Conservation (phyloP, 2,329 filamentous ascomycete genomes). For the Onygenales sp. region DNA sequence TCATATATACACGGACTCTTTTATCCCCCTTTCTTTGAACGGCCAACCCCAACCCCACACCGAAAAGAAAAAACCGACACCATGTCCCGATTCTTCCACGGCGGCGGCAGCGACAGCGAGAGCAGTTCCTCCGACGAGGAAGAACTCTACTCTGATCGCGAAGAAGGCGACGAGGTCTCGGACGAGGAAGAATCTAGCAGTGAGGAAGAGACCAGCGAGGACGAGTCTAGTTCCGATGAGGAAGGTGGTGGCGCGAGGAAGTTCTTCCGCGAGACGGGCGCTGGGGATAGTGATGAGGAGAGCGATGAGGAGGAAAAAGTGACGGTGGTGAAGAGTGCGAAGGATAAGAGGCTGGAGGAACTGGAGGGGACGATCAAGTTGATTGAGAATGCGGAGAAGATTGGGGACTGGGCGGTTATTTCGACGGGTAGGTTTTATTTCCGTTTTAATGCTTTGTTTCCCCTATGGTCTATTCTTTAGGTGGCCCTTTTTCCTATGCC, state of each 20-base stretch:
- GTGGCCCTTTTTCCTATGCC: neutral
- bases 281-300: constrained; percentile 64
- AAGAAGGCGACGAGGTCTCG: constrained; percentile 45
- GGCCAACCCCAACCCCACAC: constrained; percentile 1
- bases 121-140: constrained; percentile 90
- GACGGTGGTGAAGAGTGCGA: constrained; percentile 89
- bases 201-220: constrained; percentile 50
- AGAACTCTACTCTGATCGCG: constrained; percentile 77
- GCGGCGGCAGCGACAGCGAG: constrained; percentile 91
- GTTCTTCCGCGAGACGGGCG: constrained; percentile 58
- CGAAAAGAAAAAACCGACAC: constrained; percentile 27
- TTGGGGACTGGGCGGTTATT: constrained; percentile 93
- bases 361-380: constrained; percentile 78
- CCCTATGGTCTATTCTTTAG: neutral
- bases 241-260: constrained; percentile 59
- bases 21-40: constrained; percentile 20
- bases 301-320: constrained; percentile 77
- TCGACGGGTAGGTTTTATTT: constrained; percentile 58
- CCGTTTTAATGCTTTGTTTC: neutral
- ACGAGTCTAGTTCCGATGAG: constrained; percentile 38
- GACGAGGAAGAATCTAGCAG: constrained; percentile 42
- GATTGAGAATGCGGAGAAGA: constrained; percentile 96
- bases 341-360: constrained; percentile 94
- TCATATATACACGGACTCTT: constrained; percentile 14
- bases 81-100: constrained; percentile 97